Evolutionary conservation across 139 green algal genomes (phyloP).

Genomic region (Chlorella sp.): DNA sequence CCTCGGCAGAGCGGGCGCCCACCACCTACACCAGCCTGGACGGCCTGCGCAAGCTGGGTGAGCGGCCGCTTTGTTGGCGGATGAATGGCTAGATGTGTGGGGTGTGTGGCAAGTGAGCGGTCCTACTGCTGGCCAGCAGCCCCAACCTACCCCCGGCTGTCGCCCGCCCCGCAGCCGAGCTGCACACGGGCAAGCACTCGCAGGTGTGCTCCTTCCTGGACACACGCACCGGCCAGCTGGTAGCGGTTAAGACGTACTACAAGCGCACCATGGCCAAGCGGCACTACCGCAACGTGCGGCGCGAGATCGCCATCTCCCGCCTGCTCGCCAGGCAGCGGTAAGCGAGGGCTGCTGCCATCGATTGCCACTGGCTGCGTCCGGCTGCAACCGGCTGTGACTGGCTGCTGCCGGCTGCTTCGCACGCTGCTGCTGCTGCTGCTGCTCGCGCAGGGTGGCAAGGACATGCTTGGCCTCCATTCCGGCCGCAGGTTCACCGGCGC

Average conservation of each 20-base stretch:
- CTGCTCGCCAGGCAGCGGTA: constrained; percentile 21
- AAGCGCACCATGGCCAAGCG: constrained; percentile 19
- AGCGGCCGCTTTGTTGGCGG: neutral
- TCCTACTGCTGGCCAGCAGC: neutral
- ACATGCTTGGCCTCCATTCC: neutral
- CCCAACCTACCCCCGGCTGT: neutral
- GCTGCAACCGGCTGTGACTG: neutral
- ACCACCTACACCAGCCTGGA: neutral
- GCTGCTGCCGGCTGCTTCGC: neutral
- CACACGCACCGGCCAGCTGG: neutral
- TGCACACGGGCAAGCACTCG: constrained; percentile 31
- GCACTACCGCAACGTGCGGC: constrained; percentile 21
- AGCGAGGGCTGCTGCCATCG: neutral
- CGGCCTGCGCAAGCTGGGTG: neutral
- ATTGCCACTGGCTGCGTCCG: too few species aligned
- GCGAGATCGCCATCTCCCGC: constrained; percentile 14
- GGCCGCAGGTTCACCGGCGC: constrained; percentile 25
- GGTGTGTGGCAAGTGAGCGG: too few species aligned
- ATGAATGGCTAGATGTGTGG: too few species aligned
- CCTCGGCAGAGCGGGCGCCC: neutral
- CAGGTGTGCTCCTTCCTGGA: constrained; percentile 12
- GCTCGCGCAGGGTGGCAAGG: neutral
- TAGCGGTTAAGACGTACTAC: constrained; percentile 23
- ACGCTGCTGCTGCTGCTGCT: neutral
- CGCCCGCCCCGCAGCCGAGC: neutral